Evolutionary conservation across 129 eudicot genomes (phyloP).

Genomic region (Solidago caesia): DNA sequence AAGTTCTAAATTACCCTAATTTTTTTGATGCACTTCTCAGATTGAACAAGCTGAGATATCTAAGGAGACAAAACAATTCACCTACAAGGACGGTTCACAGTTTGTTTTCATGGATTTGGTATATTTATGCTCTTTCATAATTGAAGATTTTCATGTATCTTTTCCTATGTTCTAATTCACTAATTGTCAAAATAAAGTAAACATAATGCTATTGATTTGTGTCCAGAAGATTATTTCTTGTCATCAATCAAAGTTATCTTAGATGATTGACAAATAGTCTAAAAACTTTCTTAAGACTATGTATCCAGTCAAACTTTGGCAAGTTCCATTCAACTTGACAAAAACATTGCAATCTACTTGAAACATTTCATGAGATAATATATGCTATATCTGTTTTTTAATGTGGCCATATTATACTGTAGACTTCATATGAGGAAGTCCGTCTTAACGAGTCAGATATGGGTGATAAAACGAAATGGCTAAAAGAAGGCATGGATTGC

Average conservation of each 20-base stretch:
- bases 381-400: background rate
- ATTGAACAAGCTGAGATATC: constrained; percentile 67
- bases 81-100: constrained; percentile 84
- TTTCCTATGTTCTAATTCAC: background rate
- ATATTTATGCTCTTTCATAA: background rate
- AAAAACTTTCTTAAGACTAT: background rate
- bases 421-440: constrained; percentile 80
- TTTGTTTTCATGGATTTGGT: constrained; percentile 97
- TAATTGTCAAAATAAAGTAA: background rate
- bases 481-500: constrained; percentile 99
- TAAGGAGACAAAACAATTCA: constrained; percentile 84
- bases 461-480: constrained; percentile 83
- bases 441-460: constrained; percentile 78
- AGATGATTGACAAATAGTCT: background rate
- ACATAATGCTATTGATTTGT: background rate
- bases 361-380: background rate
- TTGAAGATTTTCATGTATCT: background rate
- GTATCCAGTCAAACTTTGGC: background rate
- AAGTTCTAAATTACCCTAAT: background rate
- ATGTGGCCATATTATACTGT: constrained; percentile 3
- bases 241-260: background rate
- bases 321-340: background rate
- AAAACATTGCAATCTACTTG: background rate
- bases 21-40: constrained; percentile 30
- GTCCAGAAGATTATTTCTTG: background rate